These are phyloP conservation scores for Ocimum tenuiflorum DNA, from an alignment of 257 asterid species.

Conservation along the genomic window DNA sequence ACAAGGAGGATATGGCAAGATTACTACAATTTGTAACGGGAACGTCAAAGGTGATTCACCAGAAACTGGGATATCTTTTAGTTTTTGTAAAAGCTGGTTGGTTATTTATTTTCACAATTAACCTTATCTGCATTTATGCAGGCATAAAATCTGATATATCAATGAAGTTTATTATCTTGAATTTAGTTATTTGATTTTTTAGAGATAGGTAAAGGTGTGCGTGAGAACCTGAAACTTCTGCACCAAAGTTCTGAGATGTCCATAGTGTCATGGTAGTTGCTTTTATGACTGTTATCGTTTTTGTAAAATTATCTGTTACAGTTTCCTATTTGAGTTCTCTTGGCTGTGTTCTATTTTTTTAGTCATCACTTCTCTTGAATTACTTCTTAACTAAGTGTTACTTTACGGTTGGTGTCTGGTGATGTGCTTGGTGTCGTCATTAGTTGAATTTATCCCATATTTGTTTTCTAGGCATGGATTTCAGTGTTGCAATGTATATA, in stretches of 20 bases:
- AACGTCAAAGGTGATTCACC: conserved; percentile 77
- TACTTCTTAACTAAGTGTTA: not conserved
- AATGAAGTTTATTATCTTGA: not conserved
- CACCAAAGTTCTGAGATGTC: not conserved
- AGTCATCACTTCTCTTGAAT: not conserved
- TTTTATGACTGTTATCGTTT: not conserved
- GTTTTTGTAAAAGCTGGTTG: not conserved
- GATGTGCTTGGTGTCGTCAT: not conserved
- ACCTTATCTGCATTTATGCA: not conserved
- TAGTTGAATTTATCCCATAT: not conserved
- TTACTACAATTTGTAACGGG: conserved; percentile 94
- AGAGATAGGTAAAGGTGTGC: not conserved
- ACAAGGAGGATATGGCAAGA: conserved; percentile 97
- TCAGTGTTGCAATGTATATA: not conserved
- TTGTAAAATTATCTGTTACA: not conserved
- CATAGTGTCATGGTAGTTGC: not conserved
- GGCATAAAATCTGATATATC: not conserved
- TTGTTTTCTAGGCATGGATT: not conserved
- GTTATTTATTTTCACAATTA: not conserved
- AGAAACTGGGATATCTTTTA: not conserved
- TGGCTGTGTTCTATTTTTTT: not conserved
- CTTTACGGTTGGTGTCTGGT: not conserved
- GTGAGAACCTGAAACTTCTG: not conserved
- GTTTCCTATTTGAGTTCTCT: not conserved
- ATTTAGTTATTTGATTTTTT: not conserved